These are phyloP conservation scores for Rheum nobile DNA, from an alignment of 148 eudicot genomes.

Conservation along the genomic window DNA sequence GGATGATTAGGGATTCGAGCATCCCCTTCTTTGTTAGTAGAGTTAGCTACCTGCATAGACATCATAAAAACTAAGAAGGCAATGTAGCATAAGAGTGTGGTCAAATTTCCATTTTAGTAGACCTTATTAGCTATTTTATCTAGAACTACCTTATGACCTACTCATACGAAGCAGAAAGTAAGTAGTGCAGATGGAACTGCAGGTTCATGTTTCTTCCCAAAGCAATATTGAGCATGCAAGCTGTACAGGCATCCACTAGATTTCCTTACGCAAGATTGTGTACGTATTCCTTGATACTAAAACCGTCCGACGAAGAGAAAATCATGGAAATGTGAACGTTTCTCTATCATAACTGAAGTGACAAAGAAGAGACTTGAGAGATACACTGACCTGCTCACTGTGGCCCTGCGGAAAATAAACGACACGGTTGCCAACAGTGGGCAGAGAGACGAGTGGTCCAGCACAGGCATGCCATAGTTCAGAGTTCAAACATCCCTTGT, in stretches of 20 bases:
- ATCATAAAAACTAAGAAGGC: neutral
- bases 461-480: conserved; percentile 76
- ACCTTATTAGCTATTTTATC: neutral
- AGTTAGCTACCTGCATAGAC: conserved; percentile 26
- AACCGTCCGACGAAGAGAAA: too few species aligned
- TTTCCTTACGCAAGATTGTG: neutral
- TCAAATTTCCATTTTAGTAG: neutral
- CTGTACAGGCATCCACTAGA: neutral
- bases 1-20: conserved; percentile 32
- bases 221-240: neutral
- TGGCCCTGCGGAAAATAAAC: conserved; percentile 65
- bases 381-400: conserved; percentile 47
- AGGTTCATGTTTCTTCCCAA: neutral
- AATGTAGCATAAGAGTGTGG: neutral
- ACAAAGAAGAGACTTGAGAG: neutral
- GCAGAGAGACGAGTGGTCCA: conserved; percentile 62
- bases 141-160: neutral
- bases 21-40: conserved; percentile 28
- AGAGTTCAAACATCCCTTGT: conserved; percentile 41
- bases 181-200: neutral
- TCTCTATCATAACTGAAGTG: neutral
- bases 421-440: conserved; percentile 47
- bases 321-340: too few species aligned
- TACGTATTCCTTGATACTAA: too few species aligned
- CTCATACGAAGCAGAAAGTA: neutral